Conservation (phyloP, 2,329 filamentous ascomycete species). For the Apiospora koreana region DNA sequence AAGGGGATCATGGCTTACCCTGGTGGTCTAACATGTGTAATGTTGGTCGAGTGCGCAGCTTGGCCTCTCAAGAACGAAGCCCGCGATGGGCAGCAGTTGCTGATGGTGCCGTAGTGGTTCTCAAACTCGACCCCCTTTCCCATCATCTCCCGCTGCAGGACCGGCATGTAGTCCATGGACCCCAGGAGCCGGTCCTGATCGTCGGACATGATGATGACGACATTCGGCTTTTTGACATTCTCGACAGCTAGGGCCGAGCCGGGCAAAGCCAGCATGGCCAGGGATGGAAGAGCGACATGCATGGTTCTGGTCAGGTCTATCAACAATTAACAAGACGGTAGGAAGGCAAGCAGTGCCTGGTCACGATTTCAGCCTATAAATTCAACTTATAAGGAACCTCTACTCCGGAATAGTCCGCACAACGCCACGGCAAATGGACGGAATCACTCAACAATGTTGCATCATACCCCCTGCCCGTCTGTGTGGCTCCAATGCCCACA, state of each 20-base stretch:
- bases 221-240: neutral
- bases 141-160: constrained; percentile 23
- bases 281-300: neutral
- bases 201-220: constrained; percentile 29
- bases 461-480: neutral
- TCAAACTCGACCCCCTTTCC: constrained; percentile 26
- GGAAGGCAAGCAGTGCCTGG: too few species aligned
- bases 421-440: neutral
- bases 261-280: neutral
- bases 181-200: constrained; percentile 27
- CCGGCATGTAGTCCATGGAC: constrained; percentile 17
- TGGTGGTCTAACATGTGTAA: constrained; percentile 20
- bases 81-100: constrained; percentile 30
- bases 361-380: neutral
- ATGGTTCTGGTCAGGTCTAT: neutral
- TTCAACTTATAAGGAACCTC: neutral
- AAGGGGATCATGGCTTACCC: neutral
- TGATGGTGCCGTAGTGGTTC: constrained; percentile 31
- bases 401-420: neutral
- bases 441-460: neutral
- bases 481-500: neutral
- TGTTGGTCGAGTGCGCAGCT: constrained; percentile 29
- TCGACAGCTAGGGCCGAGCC: neutral
- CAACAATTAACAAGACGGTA: neutral
- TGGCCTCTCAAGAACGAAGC: constrained; percentile 26